These are phyloP conservation scores for Pseudogymnoascus sp. DNA, from an alignment of 2,329 filamentous ascomycete genomes.

Conservation along the genomic window DNA sequence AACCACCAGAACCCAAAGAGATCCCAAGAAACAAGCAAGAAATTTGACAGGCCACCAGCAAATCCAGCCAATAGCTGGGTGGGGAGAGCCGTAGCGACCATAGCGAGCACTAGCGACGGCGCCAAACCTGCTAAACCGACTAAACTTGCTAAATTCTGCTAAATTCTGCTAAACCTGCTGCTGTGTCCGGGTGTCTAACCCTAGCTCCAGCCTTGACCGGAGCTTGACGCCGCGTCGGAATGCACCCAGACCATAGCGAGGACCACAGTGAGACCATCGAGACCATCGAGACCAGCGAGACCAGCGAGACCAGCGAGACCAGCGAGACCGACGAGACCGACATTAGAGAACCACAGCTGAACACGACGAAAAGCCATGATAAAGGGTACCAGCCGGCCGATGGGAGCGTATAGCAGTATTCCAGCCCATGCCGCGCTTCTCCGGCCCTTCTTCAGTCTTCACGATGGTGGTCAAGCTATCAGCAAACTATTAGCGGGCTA, in stretches of 20 bases:
- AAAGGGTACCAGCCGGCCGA: neutral
- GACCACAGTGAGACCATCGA: neutral
- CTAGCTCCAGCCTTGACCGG: neutral
- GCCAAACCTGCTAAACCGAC: neutral
- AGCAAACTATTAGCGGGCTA: neutral
- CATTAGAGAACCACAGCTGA: neutral
- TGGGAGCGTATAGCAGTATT: neutral
- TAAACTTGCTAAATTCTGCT: neutral
- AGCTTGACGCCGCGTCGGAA: neutral
- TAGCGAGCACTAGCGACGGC: neutral
- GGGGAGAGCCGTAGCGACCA: neutral
- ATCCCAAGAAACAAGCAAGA: neutral
- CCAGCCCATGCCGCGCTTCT: no score
- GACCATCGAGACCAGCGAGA: neutral
- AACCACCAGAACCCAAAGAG: neutral
- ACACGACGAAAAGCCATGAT: neutral
- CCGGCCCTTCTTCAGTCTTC: neutral
- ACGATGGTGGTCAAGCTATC: neutral
- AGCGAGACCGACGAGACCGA: neutral
- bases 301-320: neutral
- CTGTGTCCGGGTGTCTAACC: constrained; percentile 1
- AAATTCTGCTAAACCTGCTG: neutral
- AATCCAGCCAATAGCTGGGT: neutral
- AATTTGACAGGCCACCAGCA: neutral
- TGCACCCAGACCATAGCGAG: neutral